Conservation (phyloP, 1,139 yeast genomes). For the Magnusiomyces magnusii region DNA sequence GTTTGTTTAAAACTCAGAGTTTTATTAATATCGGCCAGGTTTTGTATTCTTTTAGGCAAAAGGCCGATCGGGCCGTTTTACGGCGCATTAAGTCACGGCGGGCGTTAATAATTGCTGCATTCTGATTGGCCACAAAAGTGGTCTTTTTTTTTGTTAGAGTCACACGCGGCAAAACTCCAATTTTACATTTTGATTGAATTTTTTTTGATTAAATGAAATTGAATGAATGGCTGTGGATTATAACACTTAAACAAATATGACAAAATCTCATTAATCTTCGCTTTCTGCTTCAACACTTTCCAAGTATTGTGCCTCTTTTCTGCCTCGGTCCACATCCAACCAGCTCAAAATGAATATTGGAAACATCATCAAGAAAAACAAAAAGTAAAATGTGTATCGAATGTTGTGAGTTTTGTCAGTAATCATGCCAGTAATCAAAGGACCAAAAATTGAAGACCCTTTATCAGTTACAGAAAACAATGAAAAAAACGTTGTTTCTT, state of each 20-base stretch:
- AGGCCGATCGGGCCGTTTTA: no score
- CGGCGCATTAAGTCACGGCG: no score
- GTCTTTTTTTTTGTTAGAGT: no score
- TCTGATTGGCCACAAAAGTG: no score
- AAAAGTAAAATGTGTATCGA: slow-evolving; percentile 56
- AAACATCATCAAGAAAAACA: slow-evolving; percentile 43
- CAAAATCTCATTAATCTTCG: background rate
- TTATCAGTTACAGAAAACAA: slow-evolving; percentile 65
- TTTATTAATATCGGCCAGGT: no score
- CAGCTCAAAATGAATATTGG: slow-evolving; percentile 45
- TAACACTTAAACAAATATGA: no score
- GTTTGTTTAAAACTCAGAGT: no score
- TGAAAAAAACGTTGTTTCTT: slow-evolving; percentile 63
- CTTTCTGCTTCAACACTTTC: slow-evolving; percentile 18
- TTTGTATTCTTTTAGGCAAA: no score
- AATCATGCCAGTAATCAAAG: slow-evolving; percentile 54
- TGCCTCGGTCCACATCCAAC: slow-evolving; percentile 52
- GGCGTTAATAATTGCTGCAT: no score
- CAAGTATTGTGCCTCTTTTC: slow-evolving; percentile 28
- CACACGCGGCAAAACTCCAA: no score
- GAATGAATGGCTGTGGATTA: background rate
- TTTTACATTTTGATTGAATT: background rate
- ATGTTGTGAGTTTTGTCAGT: slow-evolving; percentile 63
- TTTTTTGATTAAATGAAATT: background rate
- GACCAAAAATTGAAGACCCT: slow-evolving; percentile 65